Evolutionary conservation across 2,329 filamentous ascomycete genomes (phyloP), one percentile per base, ranked within the genome.

Genomic region (Lasiodiplodia theobromae): DNA sequence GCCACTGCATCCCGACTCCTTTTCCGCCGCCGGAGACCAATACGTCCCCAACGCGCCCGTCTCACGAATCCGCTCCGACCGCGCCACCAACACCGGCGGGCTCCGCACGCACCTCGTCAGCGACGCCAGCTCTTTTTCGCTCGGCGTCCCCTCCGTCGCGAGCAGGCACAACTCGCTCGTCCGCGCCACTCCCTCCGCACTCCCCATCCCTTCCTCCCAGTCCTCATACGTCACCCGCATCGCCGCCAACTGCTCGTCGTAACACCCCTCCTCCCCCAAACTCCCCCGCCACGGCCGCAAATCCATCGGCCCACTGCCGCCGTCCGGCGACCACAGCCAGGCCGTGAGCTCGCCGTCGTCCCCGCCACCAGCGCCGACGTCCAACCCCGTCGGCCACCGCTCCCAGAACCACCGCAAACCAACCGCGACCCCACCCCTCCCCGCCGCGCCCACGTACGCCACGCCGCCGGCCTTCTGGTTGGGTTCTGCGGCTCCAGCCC

Each of bases 211-310:
- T 0, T 75, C 77, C 69, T 90, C 87, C 69, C 82, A 90, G 70
- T 90, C 88, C 69, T 90, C 88, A 69, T 90, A 90, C 0, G 88
- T 90, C 25, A 90, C 86, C 31, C 88, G 82, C 0, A 89, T 81
- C 1, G 86, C 88, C 69, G 89, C 87, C 0, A 89, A 77, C 73
- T 90, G 84, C 21, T 89, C 82, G 0, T 78, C 80, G 69, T 88
- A 90, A 1, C 28, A 7, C 0, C 82, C 86, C 53, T 88, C 82
- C 71, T 86, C 73, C 0, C 86, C 86, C 7, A 89, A 75, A 0
- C 86, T 85, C 69, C 89, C 86, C 57, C 89, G 87, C 68, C 85
- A 89, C 0, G 86, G 84, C 0, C 86, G 79, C 4, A 88, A 76
- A 47, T 89, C 88, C 63, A 89, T 77, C 0, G 87, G 86, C 37